Evolutionary conservation across 108 stramenopile genomes (phyloP).

Genomic region (Skeletonema marinoi): DNA sequence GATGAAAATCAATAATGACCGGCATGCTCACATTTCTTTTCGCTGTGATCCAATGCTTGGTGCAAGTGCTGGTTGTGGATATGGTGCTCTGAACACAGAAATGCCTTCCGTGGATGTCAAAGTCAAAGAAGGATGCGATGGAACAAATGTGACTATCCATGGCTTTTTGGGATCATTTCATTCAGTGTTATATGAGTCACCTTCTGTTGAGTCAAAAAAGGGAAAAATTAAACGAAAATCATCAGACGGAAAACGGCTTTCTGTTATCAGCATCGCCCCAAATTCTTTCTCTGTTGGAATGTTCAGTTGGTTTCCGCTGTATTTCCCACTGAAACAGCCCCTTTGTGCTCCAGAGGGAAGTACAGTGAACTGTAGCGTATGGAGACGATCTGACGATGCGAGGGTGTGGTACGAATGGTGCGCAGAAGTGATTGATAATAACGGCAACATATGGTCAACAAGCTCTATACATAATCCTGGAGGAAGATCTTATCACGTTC

Average conservation of each 20-base stretch:
- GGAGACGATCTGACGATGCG: conserved; percentile 68
- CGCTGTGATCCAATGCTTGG: conserved; percentile 54
- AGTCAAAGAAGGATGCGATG: conserved; percentile 8
- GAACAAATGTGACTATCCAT: conserved; percentile 62
- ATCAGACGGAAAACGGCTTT: conserved; percentile 10
- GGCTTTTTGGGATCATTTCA: conserved; percentile 96
- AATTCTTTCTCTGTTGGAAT: conserved; percentile 88
- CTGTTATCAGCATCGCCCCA: conserved; percentile 91
- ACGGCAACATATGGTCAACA: conserved; percentile 45
- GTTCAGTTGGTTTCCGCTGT: conserved; percentile 98
- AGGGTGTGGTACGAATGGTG: conserved; percentile 99
- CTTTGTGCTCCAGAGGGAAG: conserved; percentile 69
- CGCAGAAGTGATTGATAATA: conserved; percentile 61
- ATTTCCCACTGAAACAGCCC: conserved; percentile 90
- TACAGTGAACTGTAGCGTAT: conserved; percentile 77
- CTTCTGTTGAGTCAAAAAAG: not conserved
- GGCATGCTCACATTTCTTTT: conserved; percentile 62
- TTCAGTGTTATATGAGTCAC: conserved; percentile 77
- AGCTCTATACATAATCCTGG: conserved; percentile 87
- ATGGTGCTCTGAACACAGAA: conserved; percentile 63
- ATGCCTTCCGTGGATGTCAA: conserved; percentile 23
- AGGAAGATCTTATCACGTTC: conserved; percentile 84
- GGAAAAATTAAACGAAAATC: conserved; percentile 11
- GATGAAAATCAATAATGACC: conserved; percentile 35
- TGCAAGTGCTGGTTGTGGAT: conserved; percentile 59